Evolutionary conservation across 106 monocot genomes (phyloP), one percentile per base, ranked within the genome.

Genomic region (Dendrobium chrysotoxum): DNA sequence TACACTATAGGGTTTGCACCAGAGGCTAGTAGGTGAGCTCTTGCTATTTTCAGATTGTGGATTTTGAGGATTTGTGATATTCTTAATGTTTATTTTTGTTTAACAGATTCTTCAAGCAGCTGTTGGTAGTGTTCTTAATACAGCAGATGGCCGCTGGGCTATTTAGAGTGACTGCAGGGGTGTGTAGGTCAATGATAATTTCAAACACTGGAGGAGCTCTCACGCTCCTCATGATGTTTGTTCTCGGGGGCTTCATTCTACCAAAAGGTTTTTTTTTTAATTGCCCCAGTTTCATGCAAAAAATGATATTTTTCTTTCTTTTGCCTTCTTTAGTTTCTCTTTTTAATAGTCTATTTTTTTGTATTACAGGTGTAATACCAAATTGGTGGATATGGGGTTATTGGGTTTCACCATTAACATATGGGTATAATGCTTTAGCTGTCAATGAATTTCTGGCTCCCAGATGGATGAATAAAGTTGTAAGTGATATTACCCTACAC

Each of bases 321-420:
- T 0, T 68, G 70, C 31, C 13, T 30, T 70, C 7, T 10, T 70
- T 30, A 28, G 4, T 28, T 30, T 35, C 1, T 70, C 31, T 35
- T 15, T 31, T 12, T 35, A 58, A 10, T 21, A 28, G 20, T 46
- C 57, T 78, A 5, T 28, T 20, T 18, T 18, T 57, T 4, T 70
- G 39, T 5, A 74, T 55, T 26, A 31, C 86, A 92, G 90, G 77
- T 54, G 40, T 75, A 61, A 88, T 92, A 42, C 85, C 87, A 28
- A 85, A 86, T 38, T 94, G 93, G 91, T 89, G 88, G 93, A 86
- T 86, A 17, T 93, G 93, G 93, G 93, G 87, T 25, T 89, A 87
- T 68, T 93, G 93, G 93, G 15, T 72, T 77, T 93, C 93, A 4
- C 93, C 93, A 5, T 57, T 93, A 26, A 86, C 82, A 4, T 93